Evolutionary conservation across 371 early-diverging fungal genomes (phyloP).

Genomic region (Cladochytrium tenue): DNA sequence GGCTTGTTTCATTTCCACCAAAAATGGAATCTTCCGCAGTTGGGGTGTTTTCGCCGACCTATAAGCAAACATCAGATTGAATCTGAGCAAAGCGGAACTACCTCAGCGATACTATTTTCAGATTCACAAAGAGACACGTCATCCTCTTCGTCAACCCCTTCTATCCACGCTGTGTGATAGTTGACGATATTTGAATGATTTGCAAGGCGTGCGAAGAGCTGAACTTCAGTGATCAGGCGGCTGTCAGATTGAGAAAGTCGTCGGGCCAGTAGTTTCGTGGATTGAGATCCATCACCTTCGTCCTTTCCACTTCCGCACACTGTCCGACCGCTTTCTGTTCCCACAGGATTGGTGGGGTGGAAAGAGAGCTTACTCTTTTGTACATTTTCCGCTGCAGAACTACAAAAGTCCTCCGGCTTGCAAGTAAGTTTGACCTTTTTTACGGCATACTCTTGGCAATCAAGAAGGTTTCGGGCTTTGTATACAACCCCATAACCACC

Average conservation of each 20-base stretch:
- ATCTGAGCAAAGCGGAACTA: too few relatives aligned
- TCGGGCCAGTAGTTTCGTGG: neutral
- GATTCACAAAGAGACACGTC: neutral
- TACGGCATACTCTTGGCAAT: conserved; percentile 56
- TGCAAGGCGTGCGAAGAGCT: conserved; percentile 42
- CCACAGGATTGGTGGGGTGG: too few relatives aligned
- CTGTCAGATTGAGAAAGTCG: conserved; percentile 27
- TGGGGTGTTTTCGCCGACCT: too few relatives aligned
- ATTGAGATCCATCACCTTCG: neutral
- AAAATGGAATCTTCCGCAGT: too few relatives aligned
- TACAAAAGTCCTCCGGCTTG: conserved; percentile 20
- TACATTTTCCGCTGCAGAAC: conserved; percentile 12
- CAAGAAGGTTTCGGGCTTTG: conserved; percentile 43
- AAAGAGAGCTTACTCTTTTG: too few relatives aligned
- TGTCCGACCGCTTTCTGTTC: neutral
- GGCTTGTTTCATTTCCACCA: too few relatives aligned
- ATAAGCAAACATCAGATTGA: too few relatives aligned
- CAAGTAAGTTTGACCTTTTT: conserved; percentile 47
- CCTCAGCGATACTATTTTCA: too few relatives aligned
- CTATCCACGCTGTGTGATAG: conserved; percentile 52
- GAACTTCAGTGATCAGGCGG: conserved; percentile 41
- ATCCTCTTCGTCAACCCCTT: conserved; percentile 21
- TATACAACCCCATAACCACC: conserved; percentile 60
- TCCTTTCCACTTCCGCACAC: neutral
- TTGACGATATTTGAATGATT: conserved; percentile 48